Evolutionary conservation across 768 basidiomycete species (phyloP).

Genomic region (Lactarius vividus): DNA sequence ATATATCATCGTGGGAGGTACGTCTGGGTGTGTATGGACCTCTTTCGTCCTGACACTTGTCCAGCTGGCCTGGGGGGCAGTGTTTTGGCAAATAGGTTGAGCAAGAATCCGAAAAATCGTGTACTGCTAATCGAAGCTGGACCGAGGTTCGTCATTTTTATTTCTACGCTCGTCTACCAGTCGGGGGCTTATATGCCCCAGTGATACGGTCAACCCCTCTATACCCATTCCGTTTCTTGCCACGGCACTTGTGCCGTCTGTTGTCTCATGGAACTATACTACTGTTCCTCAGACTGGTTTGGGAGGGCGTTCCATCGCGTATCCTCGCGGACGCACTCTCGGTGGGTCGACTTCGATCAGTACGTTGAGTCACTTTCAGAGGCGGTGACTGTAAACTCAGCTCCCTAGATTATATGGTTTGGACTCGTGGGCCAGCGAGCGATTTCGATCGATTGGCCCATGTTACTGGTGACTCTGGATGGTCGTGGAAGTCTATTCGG

Average conservation of each 20-base stretch:
- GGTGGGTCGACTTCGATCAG: slow-evolving; percentile 29
- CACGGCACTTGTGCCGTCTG: slow-evolving; percentile 8
- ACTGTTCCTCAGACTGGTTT: slow-evolving; percentile 25
- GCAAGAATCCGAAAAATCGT: slow-evolving; percentile 13
- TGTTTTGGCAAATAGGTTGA: slow-evolving; percentile 26
- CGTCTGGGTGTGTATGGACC: not conserved
- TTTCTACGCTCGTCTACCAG: not conserved
- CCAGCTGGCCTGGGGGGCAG: slow-evolving; percentile 25
- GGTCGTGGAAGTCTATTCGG: slow-evolving; percentile 28
- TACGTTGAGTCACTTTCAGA: slow-evolving; percentile 7
- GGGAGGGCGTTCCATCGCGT: slow-evolving; percentile 16
- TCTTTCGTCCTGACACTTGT: not conserved
- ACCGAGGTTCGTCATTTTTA: slow-evolving; percentile 9
- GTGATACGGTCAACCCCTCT: not conserved
- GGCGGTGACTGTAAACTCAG: not conserved
- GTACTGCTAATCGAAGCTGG: slow-evolving; percentile 30
- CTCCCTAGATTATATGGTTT: slow-evolving; percentile 17
- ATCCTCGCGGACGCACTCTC: slow-evolving; percentile 26
- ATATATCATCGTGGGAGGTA: slow-evolving; percentile 20
- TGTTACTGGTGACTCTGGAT: slow-evolving; percentile 23
- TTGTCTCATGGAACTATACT: slow-evolving; percentile 29
- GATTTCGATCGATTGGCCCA: slow-evolving; percentile 28
- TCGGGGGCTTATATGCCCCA: not conserved
- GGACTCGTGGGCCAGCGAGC: slow-evolving; percentile 24
- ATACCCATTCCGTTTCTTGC: slow-evolving; percentile 6